Evolutionary conservation across 345 rosid genomes (phyloP).

Genomic region (Ceriops zippeliana): DNA sequence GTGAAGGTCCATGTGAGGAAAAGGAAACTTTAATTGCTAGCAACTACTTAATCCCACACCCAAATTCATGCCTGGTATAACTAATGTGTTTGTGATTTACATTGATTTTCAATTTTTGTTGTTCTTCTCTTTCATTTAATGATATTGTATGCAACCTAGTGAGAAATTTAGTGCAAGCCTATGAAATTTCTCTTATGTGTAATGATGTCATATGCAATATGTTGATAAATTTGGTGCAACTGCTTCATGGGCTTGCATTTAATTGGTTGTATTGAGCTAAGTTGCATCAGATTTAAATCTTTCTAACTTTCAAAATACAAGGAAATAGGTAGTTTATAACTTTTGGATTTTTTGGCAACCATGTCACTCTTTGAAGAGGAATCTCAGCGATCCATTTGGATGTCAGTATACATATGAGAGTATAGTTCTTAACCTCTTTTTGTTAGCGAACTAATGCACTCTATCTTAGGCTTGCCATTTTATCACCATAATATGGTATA

Average conservation of each 20-base stretch:
- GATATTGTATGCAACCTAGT: neutral
- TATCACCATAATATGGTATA: too few relatives aligned
- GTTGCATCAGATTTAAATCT: too few relatives aligned
- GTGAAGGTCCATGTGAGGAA: neutral
- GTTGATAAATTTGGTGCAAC: neutral
- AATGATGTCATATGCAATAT: neutral
- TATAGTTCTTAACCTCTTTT: neutral
- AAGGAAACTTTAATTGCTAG: neutral
- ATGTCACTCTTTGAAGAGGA: neutral
- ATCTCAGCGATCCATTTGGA: neutral
- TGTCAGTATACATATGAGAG: neutral
- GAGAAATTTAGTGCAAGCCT: too few relatives aligned
- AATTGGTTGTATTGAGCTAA: too few relatives aligned
- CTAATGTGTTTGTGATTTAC: neutral
- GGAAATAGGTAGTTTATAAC: neutral
- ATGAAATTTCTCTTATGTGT: too few relatives aligned
- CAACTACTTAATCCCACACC: neutral
- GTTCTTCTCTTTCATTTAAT: neutral
- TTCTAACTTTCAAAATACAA: neutral
- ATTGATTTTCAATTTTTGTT: neutral
- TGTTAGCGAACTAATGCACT: neutral
- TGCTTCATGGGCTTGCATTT: neutral
- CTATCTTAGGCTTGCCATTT: too few relatives aligned
- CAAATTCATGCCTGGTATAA: neutral
- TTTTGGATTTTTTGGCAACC: neutral